Base-by-base conservation (phyloP, 306 rosid species). In the Macrotyloma uniflorum region DNA sequence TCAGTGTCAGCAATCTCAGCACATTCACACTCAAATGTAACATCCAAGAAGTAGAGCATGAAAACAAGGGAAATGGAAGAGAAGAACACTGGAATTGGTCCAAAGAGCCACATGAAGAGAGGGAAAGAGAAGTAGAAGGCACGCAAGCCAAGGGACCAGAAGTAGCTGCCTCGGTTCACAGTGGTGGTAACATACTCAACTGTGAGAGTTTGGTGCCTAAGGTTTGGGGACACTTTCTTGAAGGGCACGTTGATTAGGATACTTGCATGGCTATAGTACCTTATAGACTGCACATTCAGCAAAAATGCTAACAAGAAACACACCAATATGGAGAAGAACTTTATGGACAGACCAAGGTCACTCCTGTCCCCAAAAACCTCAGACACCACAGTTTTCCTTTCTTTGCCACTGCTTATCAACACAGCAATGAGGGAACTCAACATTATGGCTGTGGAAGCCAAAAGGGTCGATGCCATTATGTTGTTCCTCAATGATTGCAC, bases 361-460 rank as follows among this genome's bases (percentile, higher is more conserved):
- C 89, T 91, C 5, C 65, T 79, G 69, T 89, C 89, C 0, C 93
- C 97, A 28, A 72, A 64, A 0, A 87, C 89, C 8, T 84, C 75
- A 0, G 47, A 30, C 0, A 69, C 18, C 26, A 49, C 78, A 0
- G 87, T 62, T 19, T 51, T 76, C 8, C 68, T 70, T 2, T 24
- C 46, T 45, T 69, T 74, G 1, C 81, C 79, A 8, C 80, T 71
- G 0, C 84, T 85, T 97, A 95, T 90, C 64, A 93, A 51, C 4
- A 95, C 89, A 0, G 98, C 99, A 3, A 91, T 91, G 2, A 93
- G 82, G 5, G 96, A 93, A 79, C 96, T 83, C 2, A 95, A 82
- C 98, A 88, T 93, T 35, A 93, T 95, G 0, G 98, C 97, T 14
- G 95, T 93, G 5, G 97, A 93, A 11, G 99, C 99, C 80, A 95